phyloP scores from a whole-genome alignment of 1,284 basidiomycete species.

The Takashimella koratensis region DNA sequence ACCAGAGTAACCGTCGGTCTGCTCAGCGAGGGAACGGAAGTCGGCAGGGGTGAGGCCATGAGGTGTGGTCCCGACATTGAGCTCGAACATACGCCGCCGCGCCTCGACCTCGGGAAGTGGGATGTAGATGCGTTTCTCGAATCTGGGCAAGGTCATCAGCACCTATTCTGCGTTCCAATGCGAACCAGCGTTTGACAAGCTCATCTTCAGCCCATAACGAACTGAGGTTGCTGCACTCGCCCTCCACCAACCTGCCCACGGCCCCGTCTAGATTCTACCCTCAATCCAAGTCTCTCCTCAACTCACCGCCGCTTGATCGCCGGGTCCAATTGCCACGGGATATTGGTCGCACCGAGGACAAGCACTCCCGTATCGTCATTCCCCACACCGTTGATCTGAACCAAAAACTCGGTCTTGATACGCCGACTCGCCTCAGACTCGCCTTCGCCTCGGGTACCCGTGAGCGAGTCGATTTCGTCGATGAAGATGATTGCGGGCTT shows the following conservation, averaged over 20 bases:
- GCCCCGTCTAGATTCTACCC: too few species aligned
- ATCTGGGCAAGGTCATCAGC: conserved; percentile 58
- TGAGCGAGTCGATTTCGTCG: conserved; percentile 95
- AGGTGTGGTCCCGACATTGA: conserved; percentile 91
- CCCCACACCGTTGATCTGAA: conserved; percentile 93
- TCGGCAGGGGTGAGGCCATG: conserved; percentile 77
- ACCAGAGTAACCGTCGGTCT: conserved; percentile 91
- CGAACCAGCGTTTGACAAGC: background rate
- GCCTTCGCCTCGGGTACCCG: conserved; percentile 89
- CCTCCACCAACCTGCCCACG: too few species aligned
- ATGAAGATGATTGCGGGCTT: conserved; percentile 99
- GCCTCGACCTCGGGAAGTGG: conserved; percentile 92
- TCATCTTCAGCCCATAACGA: background rate
- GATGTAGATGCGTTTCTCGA: conserved; percentile 98
- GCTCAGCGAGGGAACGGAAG: conserved; percentile 74
- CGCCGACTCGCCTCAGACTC: conserved; percentile 93
- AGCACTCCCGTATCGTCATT: conserved; percentile 96
- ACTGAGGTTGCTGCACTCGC: too few species aligned
- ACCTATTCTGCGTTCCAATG: background rate
- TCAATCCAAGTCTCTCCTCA: too few species aligned
- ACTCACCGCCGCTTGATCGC: conserved; percentile 90
- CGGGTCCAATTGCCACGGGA: conserved; percentile 94
- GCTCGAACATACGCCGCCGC: conserved; percentile 92
- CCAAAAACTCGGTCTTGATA: conserved; percentile 97
- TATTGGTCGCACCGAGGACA: conserved; percentile 98